Base-by-base conservation (phyloP, 768 basidiomycete genomes). In the Serpula lacrymans region DNA sequence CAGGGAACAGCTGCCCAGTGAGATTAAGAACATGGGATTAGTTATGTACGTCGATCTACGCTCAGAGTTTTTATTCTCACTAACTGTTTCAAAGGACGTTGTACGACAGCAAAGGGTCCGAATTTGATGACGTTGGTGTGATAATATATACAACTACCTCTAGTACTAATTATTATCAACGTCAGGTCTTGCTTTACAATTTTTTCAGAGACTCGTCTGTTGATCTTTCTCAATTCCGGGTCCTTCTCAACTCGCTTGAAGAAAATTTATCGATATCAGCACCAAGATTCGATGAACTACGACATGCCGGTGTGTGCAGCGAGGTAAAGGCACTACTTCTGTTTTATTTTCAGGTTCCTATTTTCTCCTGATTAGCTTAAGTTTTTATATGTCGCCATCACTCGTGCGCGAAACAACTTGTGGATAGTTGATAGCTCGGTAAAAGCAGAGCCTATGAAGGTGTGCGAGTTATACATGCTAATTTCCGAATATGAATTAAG, bases 101-200 rank as follows among this genome's bases (percentile, higher is more conserved):
- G 4, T 60, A 63, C 9, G 58, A 60, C 14, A 60, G 60, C 49
- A 60, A 63, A 21, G 59, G 61, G 12, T n/a, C 61, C 1, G 50
- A 55, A 45, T 54, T 53, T 27, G 44, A 53, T 27, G 52, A 56
- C 8, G 51, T 50, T 34, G 42, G 52, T 27, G 31, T n/a, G 17
- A 23, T n/a, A n/a, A n/a, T n/a, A n/a, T n/a, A n/a, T n/a, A n/a
- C n/a, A n/a, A n/a, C n/a, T n/a, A n/a, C n/a, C n/a, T n/a, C n/a
- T n/a, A n/a, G 39, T 4, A 3, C n/a, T n/a, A n/a, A n/a, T 25
- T 8, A 2, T 22, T 16, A 9, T 16, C 29, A n/a, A n/a, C 30
- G n/a, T 1, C 41, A 86, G 84, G 84, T 88, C 3, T 65, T 88
- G 3, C 51, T 88, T 9, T 87, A 80, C 50, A 79, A 88, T 46